Evolutionary conservation across 1,139 yeast species (phyloP), one percentile per base, ranked within the genome.

Genomic region (Lodderomyces parapsilosis): DNA sequence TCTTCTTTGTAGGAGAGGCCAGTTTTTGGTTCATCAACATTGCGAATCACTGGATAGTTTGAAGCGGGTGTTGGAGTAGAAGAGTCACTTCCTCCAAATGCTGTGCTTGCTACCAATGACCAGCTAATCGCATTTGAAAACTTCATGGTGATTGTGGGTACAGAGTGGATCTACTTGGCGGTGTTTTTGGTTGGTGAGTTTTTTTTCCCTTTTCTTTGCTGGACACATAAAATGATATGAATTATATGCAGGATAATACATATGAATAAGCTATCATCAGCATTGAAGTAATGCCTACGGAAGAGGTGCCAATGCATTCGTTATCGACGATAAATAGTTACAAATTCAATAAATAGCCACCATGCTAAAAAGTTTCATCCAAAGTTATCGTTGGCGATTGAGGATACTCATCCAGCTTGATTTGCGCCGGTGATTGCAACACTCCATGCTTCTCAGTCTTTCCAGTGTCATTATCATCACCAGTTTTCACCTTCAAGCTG

Each of bases 381-480:
- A 71, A 57, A 0, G 76, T 71, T 42, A 71, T 71, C 6, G 71
- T 67, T 4, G 78, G 78, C 41, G 73, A 62, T 13, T 49, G 49
- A 1, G 69, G 66, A 15, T 49, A 47, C 1, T 40, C 39, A 6
- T 33, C 44, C 7, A 42, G 6, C 48, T 43, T 2, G 27, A 34
- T 22, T n/a, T 22, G 37, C 5, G 37, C 27, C 6, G 36, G 36
- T 6, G 36, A 22, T 20, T 33, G 25, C 15, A 22, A 22, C 17
- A 33, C 15, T n/a, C 25, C 38, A 24, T 36, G 20, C 23, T 15
- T 37, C 20, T 17, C 14, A 7, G 17, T 24, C 17, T 28, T n/a
- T n/a, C n/a, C n/a, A n/a, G n/a, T 19, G 34, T 17, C 14, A 37
- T 20, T 17, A 22, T 36, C 38, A 20, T 13, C 35, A 38, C 34